Evolutionary conservation across 441 rosid genomes (phyloP).

Genomic region (Hura crepitans): DNA sequence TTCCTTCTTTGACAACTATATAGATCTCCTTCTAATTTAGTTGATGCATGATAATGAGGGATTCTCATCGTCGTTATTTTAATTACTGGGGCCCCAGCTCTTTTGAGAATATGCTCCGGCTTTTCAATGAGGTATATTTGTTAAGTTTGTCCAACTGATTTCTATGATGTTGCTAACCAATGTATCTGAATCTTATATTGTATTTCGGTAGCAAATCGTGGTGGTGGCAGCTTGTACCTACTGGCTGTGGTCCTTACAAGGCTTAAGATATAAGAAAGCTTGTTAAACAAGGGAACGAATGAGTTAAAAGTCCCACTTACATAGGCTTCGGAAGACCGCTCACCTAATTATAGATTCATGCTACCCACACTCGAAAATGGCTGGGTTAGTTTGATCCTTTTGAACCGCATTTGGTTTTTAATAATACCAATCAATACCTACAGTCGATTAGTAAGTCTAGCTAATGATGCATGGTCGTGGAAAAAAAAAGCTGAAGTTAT

Average conservation of each 20-base stretch:
- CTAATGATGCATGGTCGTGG: too few species aligned
- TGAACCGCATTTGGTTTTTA: too few species aligned
- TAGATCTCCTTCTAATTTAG: too few species aligned
- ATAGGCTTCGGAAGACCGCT: not conserved
- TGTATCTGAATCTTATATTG: not conserved
- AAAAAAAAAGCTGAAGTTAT: too few species aligned
- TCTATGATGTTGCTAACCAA: constrained; percentile 7
- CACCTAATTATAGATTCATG: not conserved
- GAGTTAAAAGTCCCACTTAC: not conserved
- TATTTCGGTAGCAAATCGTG: not conserved
- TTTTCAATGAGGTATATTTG: not conserved
- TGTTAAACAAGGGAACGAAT: not conserved
- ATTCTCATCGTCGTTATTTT: not conserved
- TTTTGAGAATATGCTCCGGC: not conserved
- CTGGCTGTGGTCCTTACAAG: not conserved
- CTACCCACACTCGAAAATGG: too few species aligned
- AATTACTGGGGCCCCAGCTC: not conserved
- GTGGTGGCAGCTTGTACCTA: constrained; percentile 4
- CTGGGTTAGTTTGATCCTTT: too few species aligned
- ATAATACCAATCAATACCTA: too few species aligned
- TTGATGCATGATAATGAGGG: too few species aligned
- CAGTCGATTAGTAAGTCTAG: too few species aligned
- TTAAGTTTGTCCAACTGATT: not conserved
- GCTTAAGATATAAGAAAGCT: too few species aligned
- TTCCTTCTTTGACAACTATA: not conserved